Base-by-base conservation (phyloP, 345 rosid genomes). In the thale cress (Arabidopsis thaliana) region DNA sequence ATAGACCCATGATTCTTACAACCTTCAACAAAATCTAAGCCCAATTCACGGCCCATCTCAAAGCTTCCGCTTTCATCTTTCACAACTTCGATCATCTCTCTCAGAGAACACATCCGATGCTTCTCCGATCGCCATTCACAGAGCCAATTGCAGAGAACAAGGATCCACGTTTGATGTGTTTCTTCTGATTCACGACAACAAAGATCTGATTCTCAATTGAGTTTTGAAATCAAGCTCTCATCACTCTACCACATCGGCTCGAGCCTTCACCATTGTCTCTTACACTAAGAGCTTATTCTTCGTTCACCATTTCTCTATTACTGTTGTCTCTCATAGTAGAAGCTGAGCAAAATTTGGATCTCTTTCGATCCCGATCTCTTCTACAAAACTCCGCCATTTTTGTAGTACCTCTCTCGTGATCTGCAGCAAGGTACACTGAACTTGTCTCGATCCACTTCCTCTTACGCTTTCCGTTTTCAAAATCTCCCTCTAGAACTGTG, bases 131-230 rank as follows among this genome's bases (percentile, higher is more conserved):
- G 33, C 69, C 1, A 32, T 68, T 33, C 53, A 40, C 53, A 32
- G 5, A 59, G 52, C 61, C 55, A 59, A 10, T 67, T 51, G 69
- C 48, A 41, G 22, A 45, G 33, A 51, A 16, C 20, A 16, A 75
- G 12, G 74, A 60, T 75, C 74, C 38, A 68, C 62, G 16, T 50
- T 40, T 22, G 13, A 59, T 67, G 33, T 37, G 36, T 56, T 4
- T 34, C 41, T 20, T 3, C 30, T 67, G 45, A 75, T 50, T 22
- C 16, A 8, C 6, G 10, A 60, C n/a, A 75, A 25, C 5, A 61
- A 75, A 49, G 74, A 68, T 76, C 79, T 68, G 74, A 52, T 67
- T 67, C 60, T 74, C 78, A 66, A 8, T 66, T 68, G 46, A 50
- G 46, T 49, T 73, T 28, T 14, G n/a, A 0, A 23, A 2, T 24